Evolutionary conservation across 1,139 yeast genomes (phyloP).

Genomic region (Debaryomycetaceae sp.): DNA sequence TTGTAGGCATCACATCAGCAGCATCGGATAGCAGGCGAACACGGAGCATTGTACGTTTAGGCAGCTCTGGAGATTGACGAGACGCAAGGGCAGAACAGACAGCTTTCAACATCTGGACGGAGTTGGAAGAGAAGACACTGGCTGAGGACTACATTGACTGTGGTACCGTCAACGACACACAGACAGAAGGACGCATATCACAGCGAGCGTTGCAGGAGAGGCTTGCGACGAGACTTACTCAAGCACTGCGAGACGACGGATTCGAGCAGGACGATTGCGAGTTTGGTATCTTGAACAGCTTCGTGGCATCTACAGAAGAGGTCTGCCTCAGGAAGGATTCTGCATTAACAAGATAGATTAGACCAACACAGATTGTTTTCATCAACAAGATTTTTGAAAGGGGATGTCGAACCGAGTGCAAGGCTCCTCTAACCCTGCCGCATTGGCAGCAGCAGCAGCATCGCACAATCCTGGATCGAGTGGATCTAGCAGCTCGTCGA

Average conservation of each 20-base stretch:
- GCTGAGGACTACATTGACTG: neutral
- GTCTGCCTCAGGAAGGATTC: neutral
- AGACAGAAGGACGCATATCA: neutral
- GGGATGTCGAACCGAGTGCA: slow-evolving; percentile 23
- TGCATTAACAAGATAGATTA: neutral
- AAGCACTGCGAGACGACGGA: too few relatives aligned
- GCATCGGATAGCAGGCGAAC: neutral
- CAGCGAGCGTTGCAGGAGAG: neutral
- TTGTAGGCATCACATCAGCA: neutral
- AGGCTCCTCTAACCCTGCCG: slow-evolving; percentile 32
- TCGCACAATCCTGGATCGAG: slow-evolving; percentile 22
- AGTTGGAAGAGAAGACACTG: neutral
- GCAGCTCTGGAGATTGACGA: neutral
- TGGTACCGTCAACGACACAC: neutral
- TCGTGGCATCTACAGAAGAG: neutral
- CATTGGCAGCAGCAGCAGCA: slow-evolving; percentile 38
- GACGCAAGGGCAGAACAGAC: neutral
- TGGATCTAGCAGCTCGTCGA: slow-evolving; percentile 16
- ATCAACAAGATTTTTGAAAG: neutral
- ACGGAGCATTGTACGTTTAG: neutral
- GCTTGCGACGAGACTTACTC: neutral
- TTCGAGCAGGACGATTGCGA: too few relatives aligned
- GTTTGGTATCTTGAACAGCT: neutral
- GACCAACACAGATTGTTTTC: neutral
- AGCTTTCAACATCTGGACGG: neutral